Conservation (phyloP, 2,329 filamentous ascomycete genomes). For the Hypomyces rosellus region DNA sequence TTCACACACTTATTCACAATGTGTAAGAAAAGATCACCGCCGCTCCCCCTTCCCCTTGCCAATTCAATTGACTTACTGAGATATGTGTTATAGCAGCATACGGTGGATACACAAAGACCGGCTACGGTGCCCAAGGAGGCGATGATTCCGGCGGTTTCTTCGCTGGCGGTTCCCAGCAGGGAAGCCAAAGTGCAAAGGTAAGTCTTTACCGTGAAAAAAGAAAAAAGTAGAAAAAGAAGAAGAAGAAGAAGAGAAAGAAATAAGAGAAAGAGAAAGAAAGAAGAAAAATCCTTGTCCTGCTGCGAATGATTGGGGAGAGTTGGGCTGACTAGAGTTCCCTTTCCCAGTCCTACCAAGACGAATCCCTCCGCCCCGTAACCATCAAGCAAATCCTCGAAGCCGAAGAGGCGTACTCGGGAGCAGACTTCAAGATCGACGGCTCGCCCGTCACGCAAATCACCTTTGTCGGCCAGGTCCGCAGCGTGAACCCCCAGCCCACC, state of each 20-base stretch:
- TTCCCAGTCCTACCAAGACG: constrained; percentile 59
- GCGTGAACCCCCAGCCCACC: constrained; percentile 77
- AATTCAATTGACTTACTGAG: constrained; percentile 4
- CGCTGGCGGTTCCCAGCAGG: constrained; percentile 52
- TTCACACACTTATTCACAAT: constrained; percentile 21
- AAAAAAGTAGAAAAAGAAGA: no score
- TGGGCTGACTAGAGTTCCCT: constrained; percentile 9
- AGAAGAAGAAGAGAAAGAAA: no score
- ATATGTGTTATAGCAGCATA: constrained; percentile 37
- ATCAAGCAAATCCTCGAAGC: constrained; percentile 91
- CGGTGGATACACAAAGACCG: constrained; percentile 39
- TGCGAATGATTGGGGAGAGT: no score
- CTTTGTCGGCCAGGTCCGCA: constrained; percentile 85
- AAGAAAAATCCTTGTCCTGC: no score
- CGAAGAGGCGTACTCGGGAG: constrained; percentile 63
- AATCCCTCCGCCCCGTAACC: constrained; percentile 86
- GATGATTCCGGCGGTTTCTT: constrained; percentile 59
- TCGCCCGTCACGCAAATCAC: constrained; percentile 64
- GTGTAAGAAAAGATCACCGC: constrained; percentile 22
- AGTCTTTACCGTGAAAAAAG: no score
- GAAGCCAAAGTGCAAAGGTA: constrained; percentile 44
- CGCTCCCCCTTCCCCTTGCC: not conserved
- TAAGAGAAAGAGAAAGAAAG: no score
- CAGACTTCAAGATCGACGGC: constrained; percentile 79
- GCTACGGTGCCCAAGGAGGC: constrained; percentile 49